A percentile compares a stretch with the other conserved stretches of the same genome.
Conservation (phyloP, 768 basidiomycete species). For the Hebeloma cylindrosporum region DNA sequence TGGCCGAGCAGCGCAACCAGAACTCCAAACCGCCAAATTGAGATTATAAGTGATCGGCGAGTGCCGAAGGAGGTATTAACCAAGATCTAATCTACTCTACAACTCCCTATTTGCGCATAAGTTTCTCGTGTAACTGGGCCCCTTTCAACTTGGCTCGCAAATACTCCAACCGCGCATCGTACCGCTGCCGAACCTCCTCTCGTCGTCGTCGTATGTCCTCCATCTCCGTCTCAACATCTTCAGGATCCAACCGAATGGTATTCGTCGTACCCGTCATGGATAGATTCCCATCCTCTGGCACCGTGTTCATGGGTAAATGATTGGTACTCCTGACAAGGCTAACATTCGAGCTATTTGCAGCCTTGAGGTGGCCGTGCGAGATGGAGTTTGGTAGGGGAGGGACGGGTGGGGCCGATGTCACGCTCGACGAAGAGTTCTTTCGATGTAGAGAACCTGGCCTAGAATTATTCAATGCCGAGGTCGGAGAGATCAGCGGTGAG, state of each 20-base stretch:
- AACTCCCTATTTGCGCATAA: constrained; percentile 57
- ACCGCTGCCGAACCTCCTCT: constrained; percentile 69
- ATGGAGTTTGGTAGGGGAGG: constrained; percentile 31
- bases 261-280: constrained; percentile 23
- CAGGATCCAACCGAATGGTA: constrained; percentile 31
- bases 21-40: constrained; percentile 15
- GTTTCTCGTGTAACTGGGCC: constrained; percentile 80
- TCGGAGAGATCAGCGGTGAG: constrained; percentile 27
- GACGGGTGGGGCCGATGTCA: constrained; percentile 48
- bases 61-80: constrained; percentile 27
- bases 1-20: constrained; percentile 26
- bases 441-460: constrained; percentile 46
- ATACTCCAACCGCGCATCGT: constrained; percentile 76
- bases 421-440: constrained; percentile 62
- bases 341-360: constrained; percentile 38
- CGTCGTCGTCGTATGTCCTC: constrained; percentile 67
- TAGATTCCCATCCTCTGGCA: constrained; percentile 47
- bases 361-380: constrained; percentile 31
- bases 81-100: constrained; percentile 17
- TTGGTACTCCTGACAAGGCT: constrained; percentile 53
- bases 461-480: constrained; percentile 24
- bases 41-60: constrained; percentile 24
- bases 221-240: constrained; percentile 56
- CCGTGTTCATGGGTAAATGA: constrained; percentile 51
- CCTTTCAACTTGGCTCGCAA: constrained; percentile 80